Base-by-base conservation (phyloP, 805 yeast genomes). In the Candida berthetii region DNA sequence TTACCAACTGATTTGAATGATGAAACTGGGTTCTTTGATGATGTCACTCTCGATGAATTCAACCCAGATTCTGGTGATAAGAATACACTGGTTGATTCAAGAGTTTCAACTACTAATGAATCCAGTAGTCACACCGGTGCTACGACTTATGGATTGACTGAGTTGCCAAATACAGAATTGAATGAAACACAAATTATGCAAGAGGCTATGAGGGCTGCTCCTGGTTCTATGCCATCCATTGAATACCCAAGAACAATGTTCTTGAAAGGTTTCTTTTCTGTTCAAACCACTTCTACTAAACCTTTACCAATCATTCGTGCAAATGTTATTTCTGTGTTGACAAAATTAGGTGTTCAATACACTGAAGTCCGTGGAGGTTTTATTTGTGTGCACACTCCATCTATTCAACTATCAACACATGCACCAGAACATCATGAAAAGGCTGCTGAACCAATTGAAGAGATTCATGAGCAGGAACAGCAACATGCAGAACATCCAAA, bases 301-400 rank as follows among this genome's bases (percentile, higher is more conserved):
- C 93, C 96, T 16, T 70, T 91, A 42, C 90, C 95, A 11, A 85
- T 86, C 47, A 89, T 90, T 43, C 76, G 97, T 42, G 80, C 85
- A 55, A 90, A 85, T 57, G 80, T 90, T 33, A 85, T 90, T 24
- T 74, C 79, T 17, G 91, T 85, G 1, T 71, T 90, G 57, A 80
- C 79, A 16, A 78, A 78, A 47, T 69, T 87, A 56, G 88, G 87
- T 22, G 93, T 91, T 38, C 78, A 80, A 44, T 90, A 75, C 60
- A 84, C 82, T 47, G 98, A 90, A 63, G 95, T 90, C 18, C 84
- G 84, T 55, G 97, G 98, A 44, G 98, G 97, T 0, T 90, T 91
- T 60, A 75, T 87, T 19, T 90, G 98, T 66, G 72, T 79, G 9
- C 89, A 85, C 54, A 41, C 75, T 29, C 74, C 82, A 34, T 75